A percentile compares a stretch with the other conserved stretches of the same genome.
These are phyloP conservation scores for Passiflora organensis DNA, from an alignment of 345 rosid species.

Conservation along the genomic window DNA sequence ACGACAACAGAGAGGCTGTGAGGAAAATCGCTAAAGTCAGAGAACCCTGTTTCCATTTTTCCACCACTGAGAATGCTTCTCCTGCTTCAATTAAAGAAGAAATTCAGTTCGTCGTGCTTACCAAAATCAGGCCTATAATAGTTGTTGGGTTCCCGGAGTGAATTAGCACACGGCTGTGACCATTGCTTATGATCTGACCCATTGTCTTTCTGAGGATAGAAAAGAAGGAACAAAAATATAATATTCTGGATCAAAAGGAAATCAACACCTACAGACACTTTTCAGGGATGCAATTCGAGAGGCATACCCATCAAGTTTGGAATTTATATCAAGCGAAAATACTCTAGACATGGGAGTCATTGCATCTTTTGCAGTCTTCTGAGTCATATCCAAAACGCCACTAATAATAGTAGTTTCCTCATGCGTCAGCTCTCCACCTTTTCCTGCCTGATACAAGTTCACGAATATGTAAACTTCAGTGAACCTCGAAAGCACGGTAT, in stretches of 20 bases:
- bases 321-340: conserved; percentile 62
- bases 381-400: conserved; percentile 79
- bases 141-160: conserved; percentile 37
- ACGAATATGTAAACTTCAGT: not conserved
- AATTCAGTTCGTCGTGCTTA: conserved; percentile 29
- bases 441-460: conserved; percentile 54
- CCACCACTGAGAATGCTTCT: no score
- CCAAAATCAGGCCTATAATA: conserved; percentile 65
- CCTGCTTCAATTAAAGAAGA: no score
- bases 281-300: not conserved
- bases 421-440: conserved; percentile 80
- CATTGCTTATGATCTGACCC: conserved; percentile 56
- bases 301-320: conserved; percentile 58
- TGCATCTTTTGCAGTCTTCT: conserved; percentile 76
- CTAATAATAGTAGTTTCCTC: conserved; percentile 77
- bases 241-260: not conserved
- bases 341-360: conserved; percentile 60
- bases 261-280: not conserved
- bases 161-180: conserved; percentile 72
- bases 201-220: conserved; percentile 39
- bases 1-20: no score
- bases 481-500: no score
- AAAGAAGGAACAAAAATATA: not conserved
- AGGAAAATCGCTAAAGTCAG: no score
- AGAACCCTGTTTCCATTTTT: no score